Conservation (phyloP, 371 early-diverging fungal genomes). For the Mucor racemosus region DNA sequence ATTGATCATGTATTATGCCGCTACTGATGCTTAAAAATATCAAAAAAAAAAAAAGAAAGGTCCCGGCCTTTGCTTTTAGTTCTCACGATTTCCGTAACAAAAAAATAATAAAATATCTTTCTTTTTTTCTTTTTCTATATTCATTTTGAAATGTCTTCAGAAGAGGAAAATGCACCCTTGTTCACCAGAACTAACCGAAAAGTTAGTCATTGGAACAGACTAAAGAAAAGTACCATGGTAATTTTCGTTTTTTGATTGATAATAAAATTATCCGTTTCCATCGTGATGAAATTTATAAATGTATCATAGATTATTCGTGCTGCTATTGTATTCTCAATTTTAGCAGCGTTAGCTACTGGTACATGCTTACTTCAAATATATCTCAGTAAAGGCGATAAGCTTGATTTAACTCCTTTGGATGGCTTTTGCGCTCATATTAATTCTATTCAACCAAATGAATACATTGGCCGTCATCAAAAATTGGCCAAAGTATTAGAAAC, state of each 20-base stretch:
- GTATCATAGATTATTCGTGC: constrained; percentile 21
- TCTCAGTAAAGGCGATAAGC: neutral
- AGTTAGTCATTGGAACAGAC: constrained; percentile 30
- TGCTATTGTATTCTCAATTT: constrained; percentile 20
- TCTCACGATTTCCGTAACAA: neutral
- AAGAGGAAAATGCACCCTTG: constrained; percentile 19
- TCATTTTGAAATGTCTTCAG: constrained; percentile 6
- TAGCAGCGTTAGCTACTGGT: constrained; percentile 23
- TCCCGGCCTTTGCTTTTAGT: neutral
- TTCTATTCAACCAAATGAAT: constrained; percentile 51
- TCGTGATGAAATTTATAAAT: neutral
- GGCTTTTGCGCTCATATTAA: constrained; percentile 41
- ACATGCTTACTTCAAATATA: constrained; percentile 26
- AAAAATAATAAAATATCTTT: neutral
- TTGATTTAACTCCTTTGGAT: constrained; percentile 8
- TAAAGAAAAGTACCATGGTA: constrained; percentile 40
- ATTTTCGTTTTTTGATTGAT: neutral
- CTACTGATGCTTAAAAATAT: neutral
- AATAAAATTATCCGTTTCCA: neutral
- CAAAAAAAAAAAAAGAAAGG: neutral
- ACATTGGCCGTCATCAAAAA: constrained; percentile 47
- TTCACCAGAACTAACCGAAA: neutral
- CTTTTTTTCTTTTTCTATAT: neutral
- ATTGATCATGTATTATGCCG: constrained; percentile 32
- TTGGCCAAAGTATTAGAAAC: constrained; percentile 42